Percentiles rank a stretch among this genome's conserved stretches.
phyloP scores from a whole-genome alignment of 768 basidiomycete species.

The Suillus paluster region DNA sequence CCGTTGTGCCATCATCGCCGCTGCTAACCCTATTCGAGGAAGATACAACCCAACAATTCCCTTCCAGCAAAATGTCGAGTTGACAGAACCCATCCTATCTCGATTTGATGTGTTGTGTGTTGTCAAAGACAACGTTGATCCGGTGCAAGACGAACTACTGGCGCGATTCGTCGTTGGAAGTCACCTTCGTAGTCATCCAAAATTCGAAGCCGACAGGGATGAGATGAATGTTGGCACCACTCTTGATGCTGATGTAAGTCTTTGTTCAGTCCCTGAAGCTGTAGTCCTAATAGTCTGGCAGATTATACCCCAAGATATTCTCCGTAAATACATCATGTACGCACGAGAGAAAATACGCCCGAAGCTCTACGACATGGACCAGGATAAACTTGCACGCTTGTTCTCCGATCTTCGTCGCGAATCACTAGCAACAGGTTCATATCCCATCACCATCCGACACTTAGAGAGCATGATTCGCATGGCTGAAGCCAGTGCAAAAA shows the following conservation, averaged over 20 bases:
- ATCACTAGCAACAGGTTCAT: conserved; percentile 96
- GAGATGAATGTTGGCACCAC: conserved; percentile 93
- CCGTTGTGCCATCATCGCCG: conserved; percentile 96
- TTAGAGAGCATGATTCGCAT: conserved; percentile 99
- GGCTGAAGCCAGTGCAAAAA: conserved; percentile 98
- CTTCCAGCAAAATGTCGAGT: conserved; percentile 97
- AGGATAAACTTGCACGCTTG: conserved; percentile 91
- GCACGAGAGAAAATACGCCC: conserved; percentile 92
- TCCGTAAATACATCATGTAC: conserved; percentile 99
- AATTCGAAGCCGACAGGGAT: conserved; percentile 83
- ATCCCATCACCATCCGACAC: conserved; percentile 97
- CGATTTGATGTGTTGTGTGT: conserved; percentile 98
- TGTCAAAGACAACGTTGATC: conserved; percentile 97
- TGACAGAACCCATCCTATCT: conserved; percentile 97
- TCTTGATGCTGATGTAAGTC: conserved; percentile 86
- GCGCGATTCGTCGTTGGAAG: conserved; percentile 98
- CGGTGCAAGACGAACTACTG: conserved; percentile 93
- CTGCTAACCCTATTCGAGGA: conserved; percentile 96
- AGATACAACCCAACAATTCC: conserved; percentile 98
- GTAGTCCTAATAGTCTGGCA: conserved; percentile 36
- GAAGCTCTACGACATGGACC: conserved; percentile 93
- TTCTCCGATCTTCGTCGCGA: conserved; percentile 96
- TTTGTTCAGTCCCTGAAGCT: neutral
- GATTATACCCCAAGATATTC: conserved; percentile 96
- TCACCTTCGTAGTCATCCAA: conserved; percentile 92